Evolutionary conservation across 2,329 filamentous ascomycete species (phyloP).

Genomic region (Aspergillus aculeatinus): DNA sequence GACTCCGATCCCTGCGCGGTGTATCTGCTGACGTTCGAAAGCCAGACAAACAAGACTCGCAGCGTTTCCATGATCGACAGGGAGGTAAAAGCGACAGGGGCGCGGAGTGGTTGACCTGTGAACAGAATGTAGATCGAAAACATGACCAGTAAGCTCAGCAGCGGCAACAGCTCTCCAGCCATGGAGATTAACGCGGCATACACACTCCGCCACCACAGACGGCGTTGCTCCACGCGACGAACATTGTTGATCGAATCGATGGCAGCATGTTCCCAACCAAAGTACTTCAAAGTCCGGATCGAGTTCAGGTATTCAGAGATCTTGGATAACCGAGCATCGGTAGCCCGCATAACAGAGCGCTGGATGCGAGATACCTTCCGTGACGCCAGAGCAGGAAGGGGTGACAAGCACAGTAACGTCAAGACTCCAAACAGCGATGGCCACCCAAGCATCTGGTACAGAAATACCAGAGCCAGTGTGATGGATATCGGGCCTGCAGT

Average conservation of each 20-base stretch:
- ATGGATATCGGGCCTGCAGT: slow-evolving; percentile 52
- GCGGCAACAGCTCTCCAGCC: slow-evolving; percentile 54
- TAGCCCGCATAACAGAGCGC: slow-evolving; percentile 54
- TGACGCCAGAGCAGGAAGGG: slow-evolving; percentile 53
- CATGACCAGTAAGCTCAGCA: slow-evolving; percentile 54
- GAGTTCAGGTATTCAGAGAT: slow-evolving; percentile 59
- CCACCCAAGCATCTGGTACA: slow-evolving; percentile 59
- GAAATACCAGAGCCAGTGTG: slow-evolving; percentile 49
- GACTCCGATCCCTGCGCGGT: slow-evolving; percentile 50
- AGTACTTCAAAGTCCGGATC: slow-evolving; percentile 61
- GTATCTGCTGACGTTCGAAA: slow-evolving; percentile 47
- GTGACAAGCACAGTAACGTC: slow-evolving; percentile 50
- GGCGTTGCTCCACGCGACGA: slow-evolving; percentile 53
- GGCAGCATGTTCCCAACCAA: slow-evolving; percentile 59
- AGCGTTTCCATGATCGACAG: slow-evolving; percentile 56
- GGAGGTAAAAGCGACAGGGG: slow-evolving; percentile 60
- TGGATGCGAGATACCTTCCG: slow-evolving; percentile 53
- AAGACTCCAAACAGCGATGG: slow-evolving; percentile 53
- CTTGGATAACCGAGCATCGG: slow-evolving; percentile 58
- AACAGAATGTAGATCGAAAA: slow-evolving; percentile 55
- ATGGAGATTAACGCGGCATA: slow-evolving; percentile 46
- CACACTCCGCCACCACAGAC: slow-evolving; percentile 55
- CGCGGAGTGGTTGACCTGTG: slow-evolving; percentile 50
- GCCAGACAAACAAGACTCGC: slow-evolving; percentile 53
- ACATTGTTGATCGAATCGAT: slow-evolving; percentile 53